Evolutionary conservation across 331 rosid species (phyloP).

Genomic region (Phaseolus coccineus): DNA sequence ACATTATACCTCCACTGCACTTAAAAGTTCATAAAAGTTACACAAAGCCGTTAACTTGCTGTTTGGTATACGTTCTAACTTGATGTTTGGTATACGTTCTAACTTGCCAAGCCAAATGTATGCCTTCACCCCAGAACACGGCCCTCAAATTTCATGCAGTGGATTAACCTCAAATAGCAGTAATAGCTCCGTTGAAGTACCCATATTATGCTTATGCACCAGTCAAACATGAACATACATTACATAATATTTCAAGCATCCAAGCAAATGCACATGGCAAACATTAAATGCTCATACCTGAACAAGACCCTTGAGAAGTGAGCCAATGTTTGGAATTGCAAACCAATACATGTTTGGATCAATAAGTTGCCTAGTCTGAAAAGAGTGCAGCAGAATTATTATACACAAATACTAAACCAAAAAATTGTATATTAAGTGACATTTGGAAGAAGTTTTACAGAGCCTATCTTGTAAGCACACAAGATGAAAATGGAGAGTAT

Average conservation of each 20-base stretch:
- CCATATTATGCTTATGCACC: neutral
- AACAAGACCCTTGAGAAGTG: conserved; percentile 80
- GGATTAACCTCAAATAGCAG: conserved; percentile 17
- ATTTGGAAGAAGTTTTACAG: neutral
- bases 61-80: neutral
- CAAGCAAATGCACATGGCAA: neutral
- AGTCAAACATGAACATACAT: conserved; percentile 12
- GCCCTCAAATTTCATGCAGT: neutral
- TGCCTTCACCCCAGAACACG: neutral
- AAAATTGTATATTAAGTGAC: neutral
- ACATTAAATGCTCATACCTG: conserved; percentile 63
- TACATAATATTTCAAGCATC: conserved; percentile 9
- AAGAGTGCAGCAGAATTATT: conserved; percentile 42
- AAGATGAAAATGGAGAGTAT: neutral
- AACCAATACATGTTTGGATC: conserved; percentile 88
- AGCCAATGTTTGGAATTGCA: conserved; percentile 85
- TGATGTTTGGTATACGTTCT: neutral
- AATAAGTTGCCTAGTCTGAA: conserved; percentile 87
- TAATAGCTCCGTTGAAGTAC: conserved; percentile 1
- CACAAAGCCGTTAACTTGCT: neutral
- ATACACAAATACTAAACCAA: conserved; percentile 1
- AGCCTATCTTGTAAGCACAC: neutral
- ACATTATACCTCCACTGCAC: neutral
- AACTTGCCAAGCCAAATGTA: conserved; percentile 19
- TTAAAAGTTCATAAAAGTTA: neutral